phyloP scores from a whole-genome alignment of 139 green algal species.

The Trebouxia sp. region DNA sequence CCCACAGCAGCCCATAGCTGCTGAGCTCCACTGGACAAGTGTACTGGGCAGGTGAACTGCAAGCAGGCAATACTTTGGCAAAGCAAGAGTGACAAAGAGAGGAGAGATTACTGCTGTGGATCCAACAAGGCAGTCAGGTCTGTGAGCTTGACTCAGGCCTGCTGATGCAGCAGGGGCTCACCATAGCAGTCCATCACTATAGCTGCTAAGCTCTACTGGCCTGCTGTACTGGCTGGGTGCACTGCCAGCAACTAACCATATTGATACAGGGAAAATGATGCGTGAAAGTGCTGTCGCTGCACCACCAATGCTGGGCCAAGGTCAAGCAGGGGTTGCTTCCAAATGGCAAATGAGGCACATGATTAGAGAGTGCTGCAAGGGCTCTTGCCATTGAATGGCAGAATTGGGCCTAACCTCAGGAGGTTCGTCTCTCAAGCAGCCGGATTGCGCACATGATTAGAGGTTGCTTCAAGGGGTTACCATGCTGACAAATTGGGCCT shows the following conservation, averaged over 20 bases:
- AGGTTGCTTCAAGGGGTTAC: not conserved
- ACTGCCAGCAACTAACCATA: not conserved
- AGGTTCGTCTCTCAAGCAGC: not conserved
- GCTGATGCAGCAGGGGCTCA: constrained; percentile 19
- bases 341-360: too few species aligned
- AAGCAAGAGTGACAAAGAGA: too few species aligned
- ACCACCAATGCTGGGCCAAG: too few species aligned
- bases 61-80: too few species aligned
- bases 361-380: too few species aligned
- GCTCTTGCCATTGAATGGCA: too few species aligned
- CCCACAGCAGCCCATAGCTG: too few species aligned
- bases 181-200: constrained; percentile 23
- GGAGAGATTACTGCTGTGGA: not conserved
- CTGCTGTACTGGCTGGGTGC: not conserved
- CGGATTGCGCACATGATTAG: too few species aligned
- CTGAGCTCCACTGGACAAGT: too few species aligned
- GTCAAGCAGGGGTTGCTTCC: too few species aligned
- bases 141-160: not conserved
- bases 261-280: not conserved
- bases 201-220: constrained; percentile 14
- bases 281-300: not conserved
- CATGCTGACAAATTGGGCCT: not conserved
- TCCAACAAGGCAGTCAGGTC: not conserved
- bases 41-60: too few species aligned
- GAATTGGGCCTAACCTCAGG: not conserved